Evolutionary conservation across 371 early-diverging fungal genomes (phyloP), one percentile per base, ranked within the genome.

Genomic region (Mucor ambiguus): DNA sequence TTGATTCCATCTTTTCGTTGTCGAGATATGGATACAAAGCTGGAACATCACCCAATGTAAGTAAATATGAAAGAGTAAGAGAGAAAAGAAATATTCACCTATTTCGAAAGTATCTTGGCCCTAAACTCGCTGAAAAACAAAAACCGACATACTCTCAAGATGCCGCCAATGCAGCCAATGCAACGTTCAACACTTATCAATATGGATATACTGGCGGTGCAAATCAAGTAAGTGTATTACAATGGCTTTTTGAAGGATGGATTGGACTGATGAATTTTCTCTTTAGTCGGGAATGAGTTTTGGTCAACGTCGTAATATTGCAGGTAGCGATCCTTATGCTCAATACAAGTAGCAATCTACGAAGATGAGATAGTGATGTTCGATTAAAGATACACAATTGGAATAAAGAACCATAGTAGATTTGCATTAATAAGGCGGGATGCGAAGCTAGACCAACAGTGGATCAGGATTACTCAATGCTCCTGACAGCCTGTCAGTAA

Each of bases 11-110:
- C 32, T 94, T 88, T 70, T 86, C 95, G 10, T 75, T 96, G 5
- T 93, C 94, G 11, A 86, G 97, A 28, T 87, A 94, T 71, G 91
- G 93, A 20, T 87, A 83, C 68, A 90, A 89, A 60, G 71, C 79
- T 22, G 93, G 92, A 35, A 74, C 75, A 61, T 79, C 82, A 29
- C 76, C 78, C 16, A 85, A 82, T n/a, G 81, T 86, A 76, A 71
- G 70, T 69, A 18, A 7, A 26, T 20, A 48, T 29, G 41, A 11
- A 30, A 46, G 69, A 32, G 2, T 37, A 11, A 1, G 11, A 65
- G 16, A 38, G 80, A 18, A 57, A 32, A 43, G 20, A 18, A 37
- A 35, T 12, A 22, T 38, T 55, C 3, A 60, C 30, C 16, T 11
- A 56, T 55, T 6, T 20, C 35, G 43, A 26, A 73, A 86, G 84